These are phyloP conservation scores for Scleromitrula shiraiana DNA, from an alignment of 2,329 filamentous ascomycete genomes.

Conservation along the genomic window DNA sequence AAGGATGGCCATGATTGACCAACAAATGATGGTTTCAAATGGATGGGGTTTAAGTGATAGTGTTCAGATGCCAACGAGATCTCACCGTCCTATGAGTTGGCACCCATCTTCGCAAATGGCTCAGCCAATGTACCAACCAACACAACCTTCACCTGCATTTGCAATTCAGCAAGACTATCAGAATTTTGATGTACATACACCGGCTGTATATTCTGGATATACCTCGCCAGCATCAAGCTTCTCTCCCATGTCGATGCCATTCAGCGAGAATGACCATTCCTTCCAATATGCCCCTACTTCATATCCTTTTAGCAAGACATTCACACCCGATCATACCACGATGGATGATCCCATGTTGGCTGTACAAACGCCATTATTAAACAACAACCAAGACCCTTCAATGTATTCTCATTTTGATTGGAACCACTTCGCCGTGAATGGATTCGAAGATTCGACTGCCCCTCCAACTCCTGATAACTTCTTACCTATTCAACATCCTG, in stretches of 20 bases:
- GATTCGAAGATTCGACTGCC: conserved; percentile 39
- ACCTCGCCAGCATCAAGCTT: conserved; percentile 48
- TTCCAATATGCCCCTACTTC: conserved; percentile 9
- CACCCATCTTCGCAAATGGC: conserved; percentile 53
- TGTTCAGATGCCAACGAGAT: conserved; percentile 26
- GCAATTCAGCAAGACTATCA: conserved; percentile 25
- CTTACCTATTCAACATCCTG: conserved; percentile 41
- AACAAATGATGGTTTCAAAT: conserved; percentile 40
- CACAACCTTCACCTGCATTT: conserved; percentile 33
- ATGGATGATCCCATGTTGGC: conserved; percentile 5
- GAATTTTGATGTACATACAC: conserved; percentile 31
- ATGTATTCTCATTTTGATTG: conserved; percentile 34
- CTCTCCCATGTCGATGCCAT: conserved; percentile 46
- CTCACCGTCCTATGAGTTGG: conserved; percentile 63
- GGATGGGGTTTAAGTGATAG: conserved; percentile 33
- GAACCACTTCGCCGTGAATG: conserved; percentile 39
- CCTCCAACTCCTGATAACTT: conserved; percentile 55
- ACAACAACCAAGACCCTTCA: conserved; percentile 18
- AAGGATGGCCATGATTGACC: conserved; percentile 26
- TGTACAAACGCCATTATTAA: conserved; percentile 10
- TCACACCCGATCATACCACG: conserved; percentile 11
- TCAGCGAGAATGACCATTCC: conserved; percentile 23
- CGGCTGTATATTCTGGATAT: conserved; percentile 48
- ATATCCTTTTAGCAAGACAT: conserved; percentile 15
- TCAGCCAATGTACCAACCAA: conserved; percentile 30